Base-by-base conservation (phyloP, 345 rosid genomes). In the Rhodomyrtus tomentosa region DNA sequence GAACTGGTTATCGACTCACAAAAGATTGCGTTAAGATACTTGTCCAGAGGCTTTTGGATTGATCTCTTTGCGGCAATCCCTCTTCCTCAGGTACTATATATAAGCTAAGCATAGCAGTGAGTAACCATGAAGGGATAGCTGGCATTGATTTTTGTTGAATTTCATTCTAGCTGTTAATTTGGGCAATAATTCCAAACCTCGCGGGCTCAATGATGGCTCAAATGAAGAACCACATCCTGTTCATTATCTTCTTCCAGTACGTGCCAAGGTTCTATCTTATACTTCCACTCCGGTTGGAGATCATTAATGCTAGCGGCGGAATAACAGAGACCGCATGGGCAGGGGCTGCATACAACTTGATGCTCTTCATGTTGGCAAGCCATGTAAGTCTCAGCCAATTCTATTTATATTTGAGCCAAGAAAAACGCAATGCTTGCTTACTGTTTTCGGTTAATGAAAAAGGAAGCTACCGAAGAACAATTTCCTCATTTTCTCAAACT, bases 321-420 rank as follows among this genome's bases (percentile, higher is more conserved):
- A 86, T 91, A 22, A 76, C 89, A 5, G 85, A 86, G 76, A 87
- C 92, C 55, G 88, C 92, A 22, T 91, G 92, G 91, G 91, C 88
- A 36, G 90, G 91, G 40, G 91, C 92, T 55, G 89, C 87, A 16
- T 88, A 89, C 81, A 91, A 91, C 85, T 86, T 88, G 79, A 32
- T 89, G 7, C 83, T 88, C 4, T 91, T 86, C 90, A 84, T 89
- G 89, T 52, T 91, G 84, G 91, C 90, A 50, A 85, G 92, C 87
- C 91, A 89, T 80, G 90, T 91, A 86, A 83, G 90, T 87, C 51
- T 32, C 83, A 5, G n/a, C 27, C 6, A 38, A 5, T 40, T 80
- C 24, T 6, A 21, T n/a, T 24, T 7, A 18, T 10, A 50, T 50
- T 50, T 50, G 16, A 50, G 16, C 52, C 18, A 16, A 50, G 52